Conservation (phyloP, 2,329 filamentous ascomycete genomes). For the Cytospora leucostoma region DNA sequence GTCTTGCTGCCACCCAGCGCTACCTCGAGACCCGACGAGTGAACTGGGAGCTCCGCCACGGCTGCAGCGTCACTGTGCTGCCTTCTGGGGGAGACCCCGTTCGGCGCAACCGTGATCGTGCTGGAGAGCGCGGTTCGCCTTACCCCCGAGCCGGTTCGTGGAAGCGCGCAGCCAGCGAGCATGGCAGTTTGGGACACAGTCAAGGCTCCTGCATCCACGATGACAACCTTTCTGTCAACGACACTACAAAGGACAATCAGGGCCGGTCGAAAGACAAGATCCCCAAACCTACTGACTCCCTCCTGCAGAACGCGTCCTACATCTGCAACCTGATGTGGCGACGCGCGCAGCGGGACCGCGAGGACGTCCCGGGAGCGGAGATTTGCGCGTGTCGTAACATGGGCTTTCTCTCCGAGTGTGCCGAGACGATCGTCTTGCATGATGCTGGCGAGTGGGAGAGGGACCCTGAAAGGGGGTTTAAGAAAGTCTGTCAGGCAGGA, state of each 20-base stretch:
- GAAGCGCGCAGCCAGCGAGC: slow-evolving; percentile 13
- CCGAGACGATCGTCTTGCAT: slow-evolving; percentile 34
- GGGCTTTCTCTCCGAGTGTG: slow-evolving; percentile 35
- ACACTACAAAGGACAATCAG: not conserved
- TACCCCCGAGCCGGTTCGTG: not conserved
- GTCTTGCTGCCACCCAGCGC: slow-evolving; percentile 31
- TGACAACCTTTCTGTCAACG: not conserved
- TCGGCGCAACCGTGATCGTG: not conserved
- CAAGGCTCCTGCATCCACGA: not conserved
- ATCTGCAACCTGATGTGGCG: slow-evolving; percentile 38
- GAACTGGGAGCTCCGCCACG: slow-evolving; percentile 30
- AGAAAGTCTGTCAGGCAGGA: slow-evolving; percentile 19
- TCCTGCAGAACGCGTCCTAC: slow-evolving; percentile 36
- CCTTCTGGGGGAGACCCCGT: not conserved
- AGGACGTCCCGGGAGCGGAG: slow-evolving; percentile 36
- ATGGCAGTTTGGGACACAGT: not conserved
- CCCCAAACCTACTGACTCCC: slow-evolving; percentile 31
- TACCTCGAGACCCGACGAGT: slow-evolving; percentile 30
- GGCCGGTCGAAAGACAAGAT: slow-evolving; percentile 14
- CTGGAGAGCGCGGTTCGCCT: slow-evolving; percentile 3
- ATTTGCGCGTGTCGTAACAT: slow-evolving; percentile 35
- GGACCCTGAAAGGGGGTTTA: slow-evolving; percentile 17
- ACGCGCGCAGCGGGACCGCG: slow-evolving; percentile 35
- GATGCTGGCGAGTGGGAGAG: slow-evolving; percentile 30
- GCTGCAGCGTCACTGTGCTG: not conserved